Evolutionary conservation across 371 early-diverging fungal species (phyloP).

Genomic region (Mucor lusitanicus): DNA sequence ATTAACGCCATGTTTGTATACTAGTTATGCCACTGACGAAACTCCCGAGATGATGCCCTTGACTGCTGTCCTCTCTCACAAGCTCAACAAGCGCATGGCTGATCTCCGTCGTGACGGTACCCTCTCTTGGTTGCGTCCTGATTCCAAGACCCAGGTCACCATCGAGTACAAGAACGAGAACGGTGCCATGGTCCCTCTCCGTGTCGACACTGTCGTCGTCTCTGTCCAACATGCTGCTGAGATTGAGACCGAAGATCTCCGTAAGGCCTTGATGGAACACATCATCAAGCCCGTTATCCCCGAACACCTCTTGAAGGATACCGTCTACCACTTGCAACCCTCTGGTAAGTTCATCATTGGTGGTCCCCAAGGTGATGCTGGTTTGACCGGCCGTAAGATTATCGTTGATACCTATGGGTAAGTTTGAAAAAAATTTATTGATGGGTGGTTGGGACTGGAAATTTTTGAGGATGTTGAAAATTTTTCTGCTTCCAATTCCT

Average conservation of each 20-base stretch:
- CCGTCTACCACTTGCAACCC: slow-evolving; percentile 98
- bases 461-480: neutral
- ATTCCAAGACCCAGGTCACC: slow-evolving; percentile 99
- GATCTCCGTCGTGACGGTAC: slow-evolving; percentile 93
- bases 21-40: slow-evolving; percentile 95
- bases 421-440: slow-evolving; percentile 2
- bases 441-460: neutral
- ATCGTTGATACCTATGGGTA: slow-evolving; percentile 92
- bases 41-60: slow-evolving; percentile 99
- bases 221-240: slow-evolving; percentile 98
- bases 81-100: slow-evolving; percentile 94
- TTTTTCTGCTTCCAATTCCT: slow-evolving; percentile 4
- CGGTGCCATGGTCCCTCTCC: slow-evolving; percentile 92
- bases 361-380: slow-evolving; percentile 99
- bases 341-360: slow-evolving; percentile 99
- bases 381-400: slow-evolving; percentile 99
- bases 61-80: slow-evolving; percentile 95
- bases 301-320: slow-evolving; percentile 87
- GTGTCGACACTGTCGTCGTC: slow-evolving; percentile 98
- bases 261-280: slow-evolving; percentile 89
- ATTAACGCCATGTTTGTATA: neutral
- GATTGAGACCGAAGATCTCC: slow-evolving; percentile 82
- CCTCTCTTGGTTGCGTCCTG: slow-evolving; percentile 95
- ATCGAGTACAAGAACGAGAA: slow-evolving; percentile 97
- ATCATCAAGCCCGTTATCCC: slow-evolving; percentile 96